Conservation (phyloP, 192 early-diverging fungal species). For the Coemansia sp. region DNA sequence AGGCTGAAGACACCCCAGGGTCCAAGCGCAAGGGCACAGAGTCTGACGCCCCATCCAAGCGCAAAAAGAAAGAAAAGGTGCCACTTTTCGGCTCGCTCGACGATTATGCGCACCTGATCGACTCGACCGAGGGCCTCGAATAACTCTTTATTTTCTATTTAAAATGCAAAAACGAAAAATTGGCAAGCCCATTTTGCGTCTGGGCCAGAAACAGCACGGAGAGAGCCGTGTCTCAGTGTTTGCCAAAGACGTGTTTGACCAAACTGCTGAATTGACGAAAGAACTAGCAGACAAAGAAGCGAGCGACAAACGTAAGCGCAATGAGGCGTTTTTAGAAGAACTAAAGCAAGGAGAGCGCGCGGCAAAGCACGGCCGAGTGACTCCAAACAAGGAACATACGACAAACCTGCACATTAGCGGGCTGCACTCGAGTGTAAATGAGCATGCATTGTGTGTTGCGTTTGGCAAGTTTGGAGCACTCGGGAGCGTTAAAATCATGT, state of each 20-base stretch:
- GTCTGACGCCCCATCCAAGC: constrained; percentile 28
- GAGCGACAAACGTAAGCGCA: constrained; percentile 62
- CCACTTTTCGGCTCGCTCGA: constrained; percentile 72
- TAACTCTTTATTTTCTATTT: constrained; percentile 13
- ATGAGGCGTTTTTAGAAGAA: constrained; percentile 82
- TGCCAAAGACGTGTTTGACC: background rate
- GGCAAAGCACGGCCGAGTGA: constrained; percentile 46
- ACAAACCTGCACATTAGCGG: constrained; percentile 88
- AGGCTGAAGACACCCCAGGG: constrained; percentile 19
- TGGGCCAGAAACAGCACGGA: constrained; percentile 17
- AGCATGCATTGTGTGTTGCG: constrained; percentile 65
- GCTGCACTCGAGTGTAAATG: constrained; percentile 69
- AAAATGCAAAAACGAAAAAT: constrained; percentile 42
- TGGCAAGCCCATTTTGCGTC: constrained; percentile 13
- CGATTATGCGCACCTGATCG: constrained; percentile 60
- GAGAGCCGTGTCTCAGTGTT: constrained; percentile 5
- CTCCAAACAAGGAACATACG: constrained; percentile 27
- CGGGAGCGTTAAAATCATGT: constrained; percentile 92
- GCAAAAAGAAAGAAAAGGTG: constrained; percentile 59
- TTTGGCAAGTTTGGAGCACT: constrained; percentile 85
- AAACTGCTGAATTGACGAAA: background rate
- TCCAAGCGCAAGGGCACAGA: constrained; percentile 42
- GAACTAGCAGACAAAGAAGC: constrained; percentile 6
- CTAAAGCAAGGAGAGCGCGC: constrained; percentile 69
- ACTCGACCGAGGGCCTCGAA: constrained; percentile 41